Base-by-base conservation (phyloP, 140 eudicot genomes). In the Flaveria floridana region DNA sequence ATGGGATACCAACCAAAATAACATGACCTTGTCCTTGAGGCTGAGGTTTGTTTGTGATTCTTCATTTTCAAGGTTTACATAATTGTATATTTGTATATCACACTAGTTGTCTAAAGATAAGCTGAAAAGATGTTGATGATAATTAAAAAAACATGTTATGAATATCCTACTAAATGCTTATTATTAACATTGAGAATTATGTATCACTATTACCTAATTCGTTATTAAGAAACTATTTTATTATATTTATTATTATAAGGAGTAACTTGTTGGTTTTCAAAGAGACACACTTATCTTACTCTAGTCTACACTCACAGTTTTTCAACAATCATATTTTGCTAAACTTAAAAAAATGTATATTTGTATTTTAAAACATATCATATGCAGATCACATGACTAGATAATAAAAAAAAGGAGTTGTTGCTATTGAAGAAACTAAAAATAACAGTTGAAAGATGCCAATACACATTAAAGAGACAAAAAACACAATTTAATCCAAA, bases 1-100 rank as follows among this genome's bases (percentile, higher is more conserved):
- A 78, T 78, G 47, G 73, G 41, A 63, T 72, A 64, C 82, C 73
- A 51, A 71, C 72, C 77, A 76, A 53, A 76, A 76, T 16, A 76
- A 55, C 23, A 26, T 55, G n/a, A 68, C 20, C 48, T 42, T 77
- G 76, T 77, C 73, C 26, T 34, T 19, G 42, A 63, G 19, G 39
- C 39, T 37, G 56, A 63, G 16, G 51, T 26, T 78, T 70, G 70
- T 77, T 18, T 48, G 68, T 68, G 41, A n/a, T 63, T 74, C 44
- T 20, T 47, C 18, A 62, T 26, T 62, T 30, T 47, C 18, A 56
- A 72, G 37, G 23, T 58, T 26, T 57, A 12, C 28, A 30, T 72
- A 37, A 41, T 57, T 56, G 25, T 57, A 21, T 72, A 20, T 65
- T 57, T 56, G 25, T 57, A 42, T 72, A 20, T 51, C 34, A 65